Conservation (phyloP, 2,329 filamentous ascomycete genomes). For the Xenoacremonium recifei region DNA sequence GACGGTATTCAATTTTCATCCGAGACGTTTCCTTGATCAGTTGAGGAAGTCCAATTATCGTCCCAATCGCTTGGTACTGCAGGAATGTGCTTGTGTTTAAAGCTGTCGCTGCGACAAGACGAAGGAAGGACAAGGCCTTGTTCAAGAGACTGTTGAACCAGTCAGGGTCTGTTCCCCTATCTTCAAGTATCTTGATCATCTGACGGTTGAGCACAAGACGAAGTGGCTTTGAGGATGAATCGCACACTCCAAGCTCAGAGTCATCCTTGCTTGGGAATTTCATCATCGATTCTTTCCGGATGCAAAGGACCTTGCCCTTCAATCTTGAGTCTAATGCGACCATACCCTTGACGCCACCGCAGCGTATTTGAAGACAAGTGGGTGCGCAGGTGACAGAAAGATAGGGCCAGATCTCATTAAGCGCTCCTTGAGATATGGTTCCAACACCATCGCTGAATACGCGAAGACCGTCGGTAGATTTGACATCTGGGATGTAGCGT, state of each 20-base stretch:
- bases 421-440: constrained; percentile 62
- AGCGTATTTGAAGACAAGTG: constrained; percentile 73
- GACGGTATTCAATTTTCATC: constrained; percentile 62
- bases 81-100: constrained; percentile 67
- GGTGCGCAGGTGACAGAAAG: constrained; percentile 51
- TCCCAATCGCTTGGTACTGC: constrained; percentile 58
- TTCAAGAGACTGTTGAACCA: constrained; percentile 67
- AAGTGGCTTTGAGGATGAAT: constrained; percentile 64
- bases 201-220: constrained; percentile 73
- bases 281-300: constrained; percentile 71
- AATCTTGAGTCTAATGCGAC: constrained; percentile 66
- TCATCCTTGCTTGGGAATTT: constrained; percentile 65
- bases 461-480: constrained; percentile 44
- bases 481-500: constrained; percentile 48
- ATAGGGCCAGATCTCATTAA: constrained; percentile 57
- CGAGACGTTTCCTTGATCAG: constrained; percentile 59
- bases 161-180: constrained; percentile 57
- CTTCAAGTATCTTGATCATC: constrained; percentile 83
- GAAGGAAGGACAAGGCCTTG: constrained; percentile 59
- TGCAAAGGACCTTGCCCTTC: constrained; percentile 53
- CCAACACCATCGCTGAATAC: constrained; percentile 81
- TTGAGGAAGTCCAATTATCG: constrained; percentile 56
- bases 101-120: constrained; percentile 55
- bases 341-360: constrained; percentile 75
- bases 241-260: constrained; percentile 68